A percentile compares a stretch with the other conserved stretches of the same genome.
Evolutionary conservation across 257 asterid species (phyloP).

Genomic region (Solanum pimpinellifolium): DNA sequence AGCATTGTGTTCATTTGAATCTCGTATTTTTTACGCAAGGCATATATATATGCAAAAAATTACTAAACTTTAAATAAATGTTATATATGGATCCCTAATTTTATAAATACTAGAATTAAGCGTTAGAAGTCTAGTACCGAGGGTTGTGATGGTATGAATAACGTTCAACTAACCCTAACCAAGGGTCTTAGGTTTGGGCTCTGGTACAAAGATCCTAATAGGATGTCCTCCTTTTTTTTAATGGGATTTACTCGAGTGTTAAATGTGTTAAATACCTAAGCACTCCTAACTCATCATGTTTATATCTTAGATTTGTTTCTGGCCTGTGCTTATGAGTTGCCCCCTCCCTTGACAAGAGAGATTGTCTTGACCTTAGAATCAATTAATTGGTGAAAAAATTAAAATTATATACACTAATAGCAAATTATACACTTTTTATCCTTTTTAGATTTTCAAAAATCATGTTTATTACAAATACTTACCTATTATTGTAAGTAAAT

Average conservation of each 20-base stretch:
- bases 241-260: background rate
- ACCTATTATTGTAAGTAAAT: background rate
- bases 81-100: background rate
- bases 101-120: background rate
- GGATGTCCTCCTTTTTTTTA: background rate
- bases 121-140: background rate
- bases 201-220: background rate
- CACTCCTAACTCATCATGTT: background rate
- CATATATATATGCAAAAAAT: background rate
- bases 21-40: background rate
- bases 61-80: background rate
- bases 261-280: background rate
- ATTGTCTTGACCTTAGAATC: background rate
- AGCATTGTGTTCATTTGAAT: background rate
- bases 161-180: background rate
- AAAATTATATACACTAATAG: background rate
- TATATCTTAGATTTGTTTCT: background rate
- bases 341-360: background rate
- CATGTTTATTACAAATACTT: background rate
- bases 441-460: background rate
- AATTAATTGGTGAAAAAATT: background rate
- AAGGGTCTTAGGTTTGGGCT: background rate
- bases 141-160: background rate
- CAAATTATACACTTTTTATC: background rate
- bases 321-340: background rate